Evolutionary conservation across 2,329 filamentous ascomycete species (phyloP), one percentile per base, ranked within the genome.

Genomic region (Immersiporthe knoxdaviesiana): DNA sequence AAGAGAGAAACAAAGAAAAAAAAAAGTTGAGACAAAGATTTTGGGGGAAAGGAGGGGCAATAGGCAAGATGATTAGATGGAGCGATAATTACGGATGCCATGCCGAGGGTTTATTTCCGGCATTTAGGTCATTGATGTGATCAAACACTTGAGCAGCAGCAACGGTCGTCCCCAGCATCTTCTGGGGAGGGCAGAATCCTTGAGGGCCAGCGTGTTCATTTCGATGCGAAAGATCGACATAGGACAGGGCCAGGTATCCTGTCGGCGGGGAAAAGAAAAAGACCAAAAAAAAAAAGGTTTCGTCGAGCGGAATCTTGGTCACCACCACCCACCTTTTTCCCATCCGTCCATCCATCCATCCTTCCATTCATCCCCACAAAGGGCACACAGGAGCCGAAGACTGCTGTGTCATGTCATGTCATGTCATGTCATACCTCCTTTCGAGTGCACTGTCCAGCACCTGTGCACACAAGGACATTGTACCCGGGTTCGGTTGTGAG

Each of bases 31-130:
- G 27, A 56, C 52, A 30, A 32, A 18, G 27, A 30, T n/a, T 10
- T 30, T 18, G 12, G 52, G n/a, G 52, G 27, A 14, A 27, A 27
- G 24, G 52, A 8, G 52, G 12, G 52, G 24, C 24, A 27, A 30
- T 18, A 16, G 24, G 2, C 50, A 12, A 65, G 47, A 27, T 66
- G 52, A 52, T 66, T 56, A 66, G 65, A 66, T 66, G 65, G 65
- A 6, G 65, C 54, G 37, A 66, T 60, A 50, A 47, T 47, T 35
- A n/a, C 32, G 30, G 27, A 14, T 32, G n/a, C 14, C 41, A 37
- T 39, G 27, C 30, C 30, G 41, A 8, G 39, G 41, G 12, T 35
- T 32, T 59, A 50, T 35, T 35, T 35, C 27, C 24, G 24, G 52
- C 21, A 3, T 30, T 21, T 3, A 35, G 50, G 50, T 27, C 24